Evolutionary conservation across 192 early-diverging fungal genomes (phyloP), one percentile per base, ranked within the genome.

Genomic region (Rhizoclosmatium globosum): DNA sequence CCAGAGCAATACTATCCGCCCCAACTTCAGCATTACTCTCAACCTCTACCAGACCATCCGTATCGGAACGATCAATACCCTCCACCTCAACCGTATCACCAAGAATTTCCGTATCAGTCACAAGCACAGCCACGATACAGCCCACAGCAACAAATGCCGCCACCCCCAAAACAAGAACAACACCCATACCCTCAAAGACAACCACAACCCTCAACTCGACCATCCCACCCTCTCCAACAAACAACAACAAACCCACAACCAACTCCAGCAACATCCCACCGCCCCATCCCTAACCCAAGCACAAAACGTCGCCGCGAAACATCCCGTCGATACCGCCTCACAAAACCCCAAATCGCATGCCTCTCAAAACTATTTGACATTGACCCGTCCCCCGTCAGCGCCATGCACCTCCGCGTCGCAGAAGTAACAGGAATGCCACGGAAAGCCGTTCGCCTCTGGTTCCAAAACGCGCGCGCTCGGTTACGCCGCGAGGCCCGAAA

Each of bases 371-470:
- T 72, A 43, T 72, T 72, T 58, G 53, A 50, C 7, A n/a, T 72
- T 9, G 71, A 72, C 53, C 71, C 71, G 17, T 23, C 9, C 17
- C 71, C 71, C 19, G 13, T 9, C n/a, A 48, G 48, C 17, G 39
- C 21, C 4, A 7, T 58, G 48, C 71, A 72, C 39, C 9, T 31
- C 13, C 41, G 38, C 9, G 53, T 72, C 57, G 47, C 71, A 41
- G 42, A 72, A 39, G 71, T 58, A 2, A 72, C 71, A 57, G 71
- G 53, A 21, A 58, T 72, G 50, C 71, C 71, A 9, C 47, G 71
- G 47, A 72, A 72, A 58, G 71, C 71, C 15, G 71, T 72, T 39
- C 71, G 71, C 19, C 53, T 72, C 19, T 72, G 71, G 71, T 72
- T 72, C 41, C 71, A 72, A 58, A 72, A 72, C 42, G 56, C 71